Evolutionary conservation across 2,329 filamentous ascomycete genomes (phyloP).

Genomic region (Ceratocystis colombiana): DNA sequence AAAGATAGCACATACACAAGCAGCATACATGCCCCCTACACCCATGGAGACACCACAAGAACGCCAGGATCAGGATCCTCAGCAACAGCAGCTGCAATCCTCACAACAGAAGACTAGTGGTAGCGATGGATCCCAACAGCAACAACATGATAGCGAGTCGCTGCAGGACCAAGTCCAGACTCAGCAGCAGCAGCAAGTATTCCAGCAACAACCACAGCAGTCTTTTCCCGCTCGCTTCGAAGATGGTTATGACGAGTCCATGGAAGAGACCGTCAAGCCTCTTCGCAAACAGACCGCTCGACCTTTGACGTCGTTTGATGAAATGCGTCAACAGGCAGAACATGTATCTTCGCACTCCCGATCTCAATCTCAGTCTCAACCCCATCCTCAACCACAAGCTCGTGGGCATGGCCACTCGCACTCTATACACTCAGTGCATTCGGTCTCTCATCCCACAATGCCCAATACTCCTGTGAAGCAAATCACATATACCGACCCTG

Average conservation of each 20-base stretch:
- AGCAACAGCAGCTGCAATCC: slow-evolving; percentile 27
- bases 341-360: slow-evolving; percentile 30
- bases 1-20: slow-evolving; percentile 15
- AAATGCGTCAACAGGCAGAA: slow-evolving; percentile 49
- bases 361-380: slow-evolving; percentile 18
- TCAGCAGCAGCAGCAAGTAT: not conserved
- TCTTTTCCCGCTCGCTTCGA: slow-evolving; percentile 43
- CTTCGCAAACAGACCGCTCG: slow-evolving; percentile 37
- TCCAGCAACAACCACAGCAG: slow-evolving; percentile 32
- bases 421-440: slow-evolving; percentile 12
- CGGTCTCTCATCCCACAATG: slow-evolving; percentile 14
- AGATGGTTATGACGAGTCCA: slow-evolving; percentile 54
- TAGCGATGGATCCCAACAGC: slow-evolving; percentile 29
- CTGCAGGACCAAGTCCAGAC: slow-evolving; percentile 34
- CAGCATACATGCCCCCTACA: slow-evolving; percentile 57
- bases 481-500: slow-evolving; percentile 40
- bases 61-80: slow-evolving; percentile 18
- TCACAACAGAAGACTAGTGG: slow-evolving; percentile 32
- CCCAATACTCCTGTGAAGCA: slow-evolving; percentile 28
- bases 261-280: slow-evolving; percentile 57
- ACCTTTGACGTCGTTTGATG: slow-evolving; percentile 46
- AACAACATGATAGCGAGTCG: not conserved
- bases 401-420: slow-evolving; percentile 13
- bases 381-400: not conserved
- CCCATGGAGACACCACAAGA: slow-evolving; percentile 51